Base-by-base conservation (phyloP, 192 early-diverging fungal species). In the Chytriomyces hyalinus region DNA sequence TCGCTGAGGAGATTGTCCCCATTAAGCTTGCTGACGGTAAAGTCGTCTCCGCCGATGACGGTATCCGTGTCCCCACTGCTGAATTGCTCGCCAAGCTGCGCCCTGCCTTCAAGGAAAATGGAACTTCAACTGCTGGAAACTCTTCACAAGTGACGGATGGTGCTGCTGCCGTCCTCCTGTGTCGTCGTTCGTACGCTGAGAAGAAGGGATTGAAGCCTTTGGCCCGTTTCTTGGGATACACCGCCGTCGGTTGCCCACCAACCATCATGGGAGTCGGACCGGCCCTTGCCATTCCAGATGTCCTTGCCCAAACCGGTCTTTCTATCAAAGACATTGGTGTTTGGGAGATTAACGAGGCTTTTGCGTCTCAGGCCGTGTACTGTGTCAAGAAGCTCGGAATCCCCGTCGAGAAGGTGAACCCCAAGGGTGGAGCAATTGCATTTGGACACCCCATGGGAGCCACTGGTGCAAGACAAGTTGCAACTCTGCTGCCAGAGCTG, bases 141-240 rank as follows among this genome's bases (percentile, higher is more conserved):
- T 92, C 96, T 53, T 99, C 97, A 65, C 96, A 99, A 89, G 95
- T 98, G 67, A 96, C 96, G 11, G 97, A 99, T 82, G 96, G 96
- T 79, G 97, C 96, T 36, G 97, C 96, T 36, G 96, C 94, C 17
- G 95, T 67, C n/a, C 87, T 99, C 64, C 84, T 99, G 80, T 96
- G 96, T 93, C 95, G 94, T 86, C 92, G 97, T 77, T 92, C 91
- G 84, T 92, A 88, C 49, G 97, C 97, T 4, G 85, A 94, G 77
- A 93, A 91, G 84, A 89, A 96, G 17, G 91, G 93, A 17, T 85
- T 97, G 73, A 90, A 94, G 78, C 88, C 94, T 64, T 76, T 93
- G 76, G 97, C 94, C 78, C 94, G 96, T 82, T 93, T 92, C 86
- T 82, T 97, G 61, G 90, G 92, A 50, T 94, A 93, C 46, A 92